These are phyloP conservation scores for Ustilago cynodontis DNA, from an alignment of 1,284 basidiomycete species.

Conservation along the genomic window DNA sequence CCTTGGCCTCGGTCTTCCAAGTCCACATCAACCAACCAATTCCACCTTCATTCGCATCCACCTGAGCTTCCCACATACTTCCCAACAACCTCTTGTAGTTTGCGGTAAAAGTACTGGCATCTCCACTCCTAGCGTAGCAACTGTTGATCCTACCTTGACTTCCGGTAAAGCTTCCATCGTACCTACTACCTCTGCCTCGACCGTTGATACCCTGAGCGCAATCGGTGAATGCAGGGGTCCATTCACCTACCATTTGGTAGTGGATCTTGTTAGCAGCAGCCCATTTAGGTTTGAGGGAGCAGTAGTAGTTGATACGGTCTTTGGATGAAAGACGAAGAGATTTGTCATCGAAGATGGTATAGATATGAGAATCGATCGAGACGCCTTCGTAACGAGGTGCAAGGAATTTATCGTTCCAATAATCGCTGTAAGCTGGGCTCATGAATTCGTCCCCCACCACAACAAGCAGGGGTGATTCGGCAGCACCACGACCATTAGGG, in stretches of 20 bases:
- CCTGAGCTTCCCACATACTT: conserved; percentile 86
- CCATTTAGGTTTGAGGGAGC: conserved; percentile 55
- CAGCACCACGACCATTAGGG: conserved; percentile 31
- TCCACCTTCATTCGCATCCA: conserved; percentile 64
- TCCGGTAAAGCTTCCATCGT: conserved; percentile 77
- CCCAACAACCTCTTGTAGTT: conserved; percentile 86
- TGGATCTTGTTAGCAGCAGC: conserved; percentile 54
- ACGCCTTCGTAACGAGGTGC: conserved; percentile 76
- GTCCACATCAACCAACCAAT: conserved; percentile 88
- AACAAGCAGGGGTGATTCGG: conserved; percentile 48
- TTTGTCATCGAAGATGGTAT: conserved; percentile 61
- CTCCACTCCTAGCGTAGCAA: conserved; percentile 81
- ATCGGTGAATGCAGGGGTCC: conserved; percentile 78
- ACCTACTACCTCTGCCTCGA: conserved; percentile 78
- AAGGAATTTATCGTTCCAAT: conserved; percentile 80
- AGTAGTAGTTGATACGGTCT: conserved; percentile 62
- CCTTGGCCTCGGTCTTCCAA: conserved; percentile 77
- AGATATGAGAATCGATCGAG: conserved; percentile 76
- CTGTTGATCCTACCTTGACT: conserved; percentile 74
- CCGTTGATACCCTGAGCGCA: conserved; percentile 84
- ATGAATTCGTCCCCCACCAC: conserved; percentile 90
- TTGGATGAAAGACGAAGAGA: conserved; percentile 39
- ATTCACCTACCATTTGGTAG: conserved; percentile 68
- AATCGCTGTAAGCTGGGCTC: conserved; percentile 73
- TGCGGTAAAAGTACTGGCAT: conserved; percentile 78